Evolutionary conservation across 345 rosid species (phyloP).

Genomic region (Murraya koenigii): DNA sequence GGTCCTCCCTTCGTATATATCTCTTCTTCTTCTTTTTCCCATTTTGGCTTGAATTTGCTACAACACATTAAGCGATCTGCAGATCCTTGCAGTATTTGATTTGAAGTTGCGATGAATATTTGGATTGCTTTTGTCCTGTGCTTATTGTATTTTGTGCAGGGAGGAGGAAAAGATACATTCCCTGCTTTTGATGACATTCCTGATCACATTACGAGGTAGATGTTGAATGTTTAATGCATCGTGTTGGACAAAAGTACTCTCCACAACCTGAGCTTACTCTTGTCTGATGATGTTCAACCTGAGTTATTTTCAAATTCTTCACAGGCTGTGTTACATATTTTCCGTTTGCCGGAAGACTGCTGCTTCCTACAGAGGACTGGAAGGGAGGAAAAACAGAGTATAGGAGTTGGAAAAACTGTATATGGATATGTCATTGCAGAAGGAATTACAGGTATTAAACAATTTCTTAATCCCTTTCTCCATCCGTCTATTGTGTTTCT

Average conservation of each 20-base stretch:
- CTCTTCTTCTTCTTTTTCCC: not conserved
- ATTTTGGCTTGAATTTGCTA: not conserved
- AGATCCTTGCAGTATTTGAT: not conserved
- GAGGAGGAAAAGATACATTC: conserved; percentile 48
- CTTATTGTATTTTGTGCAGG: conserved; percentile 33
- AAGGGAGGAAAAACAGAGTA: conserved; percentile 64
- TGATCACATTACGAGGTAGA: conserved; percentile 58
- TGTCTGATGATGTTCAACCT: not conserved
- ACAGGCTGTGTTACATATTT: not conserved
- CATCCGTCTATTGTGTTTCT: not conserved
- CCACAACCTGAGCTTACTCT: not conserved
- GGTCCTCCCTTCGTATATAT: not conserved
- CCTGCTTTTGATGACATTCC: conserved; percentile 38
- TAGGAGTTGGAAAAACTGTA: conserved; percentile 67
- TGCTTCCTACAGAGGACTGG: conserved; percentile 69
- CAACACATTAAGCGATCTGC: not conserved
- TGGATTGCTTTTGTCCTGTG: not conserved
- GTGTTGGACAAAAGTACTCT: not conserved
- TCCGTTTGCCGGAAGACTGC: conserved; percentile 50
- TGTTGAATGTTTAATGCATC: not conserved
- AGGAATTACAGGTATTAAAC: conserved; percentile 68
- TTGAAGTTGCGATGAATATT: not conserved
- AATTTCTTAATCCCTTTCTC: not conserved
- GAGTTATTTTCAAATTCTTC: not conserved
- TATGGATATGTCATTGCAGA: conserved; percentile 69